Evolutionary conservation across 495 filamentous ascomycete genomes (phyloP).

Genomic region (Penicillium fimorum): DNA sequence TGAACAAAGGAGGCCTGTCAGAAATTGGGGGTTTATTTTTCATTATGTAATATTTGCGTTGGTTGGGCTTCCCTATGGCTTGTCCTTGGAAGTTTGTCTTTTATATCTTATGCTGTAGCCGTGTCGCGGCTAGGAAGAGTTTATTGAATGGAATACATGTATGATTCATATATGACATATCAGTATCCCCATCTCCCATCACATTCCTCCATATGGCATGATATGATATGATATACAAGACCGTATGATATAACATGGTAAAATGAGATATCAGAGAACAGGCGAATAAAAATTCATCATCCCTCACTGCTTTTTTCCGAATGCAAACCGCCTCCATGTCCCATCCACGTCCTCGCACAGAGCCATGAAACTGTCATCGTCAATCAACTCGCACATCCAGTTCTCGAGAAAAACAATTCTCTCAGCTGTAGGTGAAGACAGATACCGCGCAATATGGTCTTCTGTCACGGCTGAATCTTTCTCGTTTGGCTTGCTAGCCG

Average conservation of each 20-base stretch:
- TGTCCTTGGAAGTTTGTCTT: background rate
- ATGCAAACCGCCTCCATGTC: constrained; percentile 43
- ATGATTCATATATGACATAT: background rate
- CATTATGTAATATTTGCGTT: background rate
- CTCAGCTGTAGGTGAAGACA: constrained; percentile 33
- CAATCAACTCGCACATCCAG: constrained; percentile 44
- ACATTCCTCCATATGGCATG: background rate
- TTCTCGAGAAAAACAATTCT: constrained; percentile 38
- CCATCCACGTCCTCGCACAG: constrained; percentile 47
- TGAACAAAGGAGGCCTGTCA: background rate
- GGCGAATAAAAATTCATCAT: background rate
- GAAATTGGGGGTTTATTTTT: background rate
- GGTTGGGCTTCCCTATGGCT: background rate
- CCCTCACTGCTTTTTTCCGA: constrained; percentile 29
- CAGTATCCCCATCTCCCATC: no score
- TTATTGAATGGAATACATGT: background rate
- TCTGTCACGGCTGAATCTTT: constrained; percentile 13
- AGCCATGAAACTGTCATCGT: constrained; percentile 44
- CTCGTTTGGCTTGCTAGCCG: background rate
- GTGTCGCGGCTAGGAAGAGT: background rate
- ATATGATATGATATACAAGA: background rate
- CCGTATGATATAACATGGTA: background rate
- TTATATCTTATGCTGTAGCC: background rate
- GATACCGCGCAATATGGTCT: constrained; percentile 35
- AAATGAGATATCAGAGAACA: background rate